Conservation (phyloP, 108 stramenopile genomes). For the Nitzschia palea region DNA sequence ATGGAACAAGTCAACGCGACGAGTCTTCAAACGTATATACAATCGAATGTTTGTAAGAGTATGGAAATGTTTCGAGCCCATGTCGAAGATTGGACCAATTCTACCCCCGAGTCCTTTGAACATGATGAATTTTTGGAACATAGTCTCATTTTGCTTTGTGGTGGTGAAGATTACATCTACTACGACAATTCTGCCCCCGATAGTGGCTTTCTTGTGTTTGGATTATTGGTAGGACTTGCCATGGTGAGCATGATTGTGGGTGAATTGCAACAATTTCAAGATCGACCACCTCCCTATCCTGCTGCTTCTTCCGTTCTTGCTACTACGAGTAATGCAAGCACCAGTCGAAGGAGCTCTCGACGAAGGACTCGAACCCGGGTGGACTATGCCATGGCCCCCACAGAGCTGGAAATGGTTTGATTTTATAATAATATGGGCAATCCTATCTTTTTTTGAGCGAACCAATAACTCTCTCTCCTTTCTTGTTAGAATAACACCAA, state of each 20-base stretch:
- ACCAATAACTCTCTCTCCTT: no score
- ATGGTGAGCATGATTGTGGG: conserved; percentile 13
- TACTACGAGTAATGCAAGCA: neutral
- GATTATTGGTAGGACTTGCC: conserved; percentile 7
- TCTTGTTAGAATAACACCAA: no score
- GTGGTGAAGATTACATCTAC: conserved; percentile 17
- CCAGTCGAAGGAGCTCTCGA: neutral
- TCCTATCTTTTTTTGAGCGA: no score
- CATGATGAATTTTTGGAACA: conserved; percentile 11
- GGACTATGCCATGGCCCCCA: conserved; percentile 1
- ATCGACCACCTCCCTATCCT: neutral
- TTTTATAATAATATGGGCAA: no score
- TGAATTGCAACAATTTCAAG: conserved; percentile 11
- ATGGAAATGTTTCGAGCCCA: conserved; percentile 12
- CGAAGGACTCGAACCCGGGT: neutral
- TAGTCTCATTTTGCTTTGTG: conserved; percentile 6
- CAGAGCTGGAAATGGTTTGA: conserved; percentile 19
- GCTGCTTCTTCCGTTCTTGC: no score
- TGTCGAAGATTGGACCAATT: neutral
- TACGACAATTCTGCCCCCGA: neutral
- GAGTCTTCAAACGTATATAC: neutral
- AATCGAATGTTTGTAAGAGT: neutral
- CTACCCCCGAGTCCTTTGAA: conserved; percentile 3
- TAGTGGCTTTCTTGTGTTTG: conserved; percentile 14
- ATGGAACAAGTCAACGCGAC: neutral